Evolutionary conservation across 179 eudicot genomes (phyloP), one percentile per base, ranked within the genome.

Genomic region (Beta corolliflora): DNA sequence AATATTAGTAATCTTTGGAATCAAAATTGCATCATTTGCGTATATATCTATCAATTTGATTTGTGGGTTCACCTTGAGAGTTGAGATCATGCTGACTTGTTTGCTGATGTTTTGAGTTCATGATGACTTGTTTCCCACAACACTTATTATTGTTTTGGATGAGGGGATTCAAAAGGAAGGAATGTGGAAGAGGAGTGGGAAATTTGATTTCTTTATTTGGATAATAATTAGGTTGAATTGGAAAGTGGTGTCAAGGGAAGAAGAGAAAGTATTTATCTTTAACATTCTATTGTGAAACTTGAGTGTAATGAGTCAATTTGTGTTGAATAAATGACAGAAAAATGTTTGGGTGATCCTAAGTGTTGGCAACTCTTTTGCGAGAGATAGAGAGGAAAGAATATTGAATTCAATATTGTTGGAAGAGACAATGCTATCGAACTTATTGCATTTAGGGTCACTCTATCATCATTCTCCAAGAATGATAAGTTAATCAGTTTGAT

Each of bases 41-140:
- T 59, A 15, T 21, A 66, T 54, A 52, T 5, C 36, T 12, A 53
- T 55, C 76, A 73, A 73, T 73, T 25, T 73, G 31, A 73, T 52
- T 23, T 53, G 21, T 53, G 60, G 76, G 29, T 58, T 36, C 29
- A 36, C 56, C 18, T 54, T 23, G 44, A 58, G 13, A 23, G 11
- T 54, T 23, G 44, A 58, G 13, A 23, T 54, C 58, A 54, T 69
- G 66, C 69, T 71, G 21, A 23, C 75, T 58, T 48, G 23, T 64
- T 25, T 77, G 71, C 44, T 74, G 63, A 16, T 29, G 31, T 1
- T 29, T 29, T 29, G 31, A 29, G 31, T 29, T 29, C 31, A 69
- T 69, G 52, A 44, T 69, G 45, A 69, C 52, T 68, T 69, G 52
- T 69, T 44, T 68, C 21, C 36, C 46, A 55, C 77, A 73, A 29